Conservation (phyloP, 352 stramenopile species). For the Phytopythium boreale region DNA sequence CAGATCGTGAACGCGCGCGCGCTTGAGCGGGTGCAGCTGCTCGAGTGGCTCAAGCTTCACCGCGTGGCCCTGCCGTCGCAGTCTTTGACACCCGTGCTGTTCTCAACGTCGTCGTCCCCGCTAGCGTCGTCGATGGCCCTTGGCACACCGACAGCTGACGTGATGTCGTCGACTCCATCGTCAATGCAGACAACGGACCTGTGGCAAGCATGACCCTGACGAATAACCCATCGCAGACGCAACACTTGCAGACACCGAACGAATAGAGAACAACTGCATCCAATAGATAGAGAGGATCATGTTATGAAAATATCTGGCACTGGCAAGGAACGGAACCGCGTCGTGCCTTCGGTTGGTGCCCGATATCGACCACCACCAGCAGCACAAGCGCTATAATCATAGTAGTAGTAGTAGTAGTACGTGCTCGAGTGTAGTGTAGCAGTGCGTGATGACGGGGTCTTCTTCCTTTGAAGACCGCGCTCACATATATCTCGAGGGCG, state of each 20-base stretch:
- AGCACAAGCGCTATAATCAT: not conserved
- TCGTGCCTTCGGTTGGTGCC: not conserved
- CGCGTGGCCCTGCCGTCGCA: conserved; percentile 51
- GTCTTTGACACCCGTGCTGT: conserved; percentile 4
- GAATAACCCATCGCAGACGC: not conserved
- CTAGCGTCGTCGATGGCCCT: not conserved
- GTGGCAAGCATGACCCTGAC: not conserved
- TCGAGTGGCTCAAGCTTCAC: conserved; percentile 75
- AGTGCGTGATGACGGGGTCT: not conserved
- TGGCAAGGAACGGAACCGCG: conserved; percentile 1
- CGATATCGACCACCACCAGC: not conserved
- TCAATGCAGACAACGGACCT: not conserved
- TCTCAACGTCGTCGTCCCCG: not conserved
- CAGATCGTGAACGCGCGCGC: conserved; percentile 51
- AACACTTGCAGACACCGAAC: not conserved
- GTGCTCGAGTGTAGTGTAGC: not conserved
- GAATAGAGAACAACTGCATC: not conserved
- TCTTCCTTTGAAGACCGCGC: not conserved
- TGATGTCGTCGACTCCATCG: conserved; percentile 6
- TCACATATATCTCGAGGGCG: conserved; percentile 8
- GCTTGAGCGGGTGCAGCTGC: conserved; percentile 60
- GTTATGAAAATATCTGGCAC: conserved; percentile 1
- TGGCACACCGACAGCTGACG: not conserved
- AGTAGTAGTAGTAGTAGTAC: conserved; percentile 2
- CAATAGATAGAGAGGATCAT: not conserved